These are phyloP conservation scores for Schrenkiella parvula DNA, from an alignment of 345 rosid genomes.

Conservation along the genomic window DNA sequence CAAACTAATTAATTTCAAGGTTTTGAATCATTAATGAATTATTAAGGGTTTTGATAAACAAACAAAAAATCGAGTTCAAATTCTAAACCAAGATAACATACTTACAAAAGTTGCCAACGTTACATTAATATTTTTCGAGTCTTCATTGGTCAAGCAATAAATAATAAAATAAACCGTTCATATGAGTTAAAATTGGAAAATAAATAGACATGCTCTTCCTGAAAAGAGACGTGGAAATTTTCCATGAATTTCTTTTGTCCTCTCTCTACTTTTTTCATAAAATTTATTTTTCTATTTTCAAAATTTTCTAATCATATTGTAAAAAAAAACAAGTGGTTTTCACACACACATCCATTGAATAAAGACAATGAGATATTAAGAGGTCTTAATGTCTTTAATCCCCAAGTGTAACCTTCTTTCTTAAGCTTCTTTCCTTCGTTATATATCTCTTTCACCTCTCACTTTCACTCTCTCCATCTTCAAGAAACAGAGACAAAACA, in stretches of 20 bases:
- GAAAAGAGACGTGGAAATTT: slow-evolving; percentile 29
- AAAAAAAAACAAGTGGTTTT: neutral
- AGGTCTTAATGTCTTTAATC: too few species aligned
- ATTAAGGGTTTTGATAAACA: neutral
- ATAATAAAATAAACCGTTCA: slow-evolving; percentile 1
- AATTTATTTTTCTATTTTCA: neutral
- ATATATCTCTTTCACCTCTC: slow-evolving; percentile 21
- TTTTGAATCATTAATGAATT: neutral
- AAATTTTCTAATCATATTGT: neutral
- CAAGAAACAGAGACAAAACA: slow-evolving; percentile 19
- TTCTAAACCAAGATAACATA: neutral
- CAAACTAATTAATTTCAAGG: neutral
- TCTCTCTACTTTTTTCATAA: neutral
- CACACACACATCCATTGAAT: slow-evolving; percentile 25
- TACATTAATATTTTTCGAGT: neutral
- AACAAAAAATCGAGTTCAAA: neutral
- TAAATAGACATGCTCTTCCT: slow-evolving; percentile 20
- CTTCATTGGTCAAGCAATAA: slow-evolving; percentile 13
- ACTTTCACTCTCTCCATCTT: slow-evolving; percentile 2
- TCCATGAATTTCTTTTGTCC: slow-evolving; percentile 11
- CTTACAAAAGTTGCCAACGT: neutral
- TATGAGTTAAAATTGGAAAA: slow-evolving; percentile 9
- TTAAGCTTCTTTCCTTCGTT: slow-evolving; percentile 10
- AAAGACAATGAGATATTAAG: slow-evolving; percentile 13
- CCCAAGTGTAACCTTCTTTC: slow-evolving; percentile 19